Evolutionary conservation across 495 filamentous ascomycete species (phyloP).

Genomic region (Amphirosellinia nigrospora): DNA sequence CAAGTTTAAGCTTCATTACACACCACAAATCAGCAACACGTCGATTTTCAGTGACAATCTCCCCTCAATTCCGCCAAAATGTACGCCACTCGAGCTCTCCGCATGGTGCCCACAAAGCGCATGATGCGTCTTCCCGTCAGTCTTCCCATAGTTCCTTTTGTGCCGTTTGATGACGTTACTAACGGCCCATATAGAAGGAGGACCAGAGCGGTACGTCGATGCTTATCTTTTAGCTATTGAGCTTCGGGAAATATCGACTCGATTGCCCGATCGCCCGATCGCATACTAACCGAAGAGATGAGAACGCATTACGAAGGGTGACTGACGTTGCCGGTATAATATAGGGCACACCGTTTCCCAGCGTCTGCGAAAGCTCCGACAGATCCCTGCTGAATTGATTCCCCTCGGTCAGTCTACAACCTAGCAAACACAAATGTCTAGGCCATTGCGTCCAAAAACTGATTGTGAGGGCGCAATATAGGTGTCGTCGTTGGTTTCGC

Average conservation of each 20-base stretch:
- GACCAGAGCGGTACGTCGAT: conserved; percentile 77
- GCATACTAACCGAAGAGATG: not conserved
- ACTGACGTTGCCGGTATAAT: conserved; percentile 18
- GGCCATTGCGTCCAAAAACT: conserved; percentile 7
- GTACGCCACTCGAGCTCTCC: conserved; percentile 67
- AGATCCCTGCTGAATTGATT: conserved; percentile 91
- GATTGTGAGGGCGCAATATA: conserved; percentile 43
- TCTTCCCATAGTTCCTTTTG: conserved; percentile 29
- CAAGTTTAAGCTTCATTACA: conserved; percentile 20
- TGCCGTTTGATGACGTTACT: conserved; percentile 36
- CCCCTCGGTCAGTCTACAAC: conserved; percentile 77
- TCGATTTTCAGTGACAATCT: conserved; percentile 26
- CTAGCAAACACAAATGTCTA: not conserved
- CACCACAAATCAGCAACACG: conserved; percentile 27
- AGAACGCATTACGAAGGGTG: not conserved
- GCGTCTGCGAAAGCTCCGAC: conserved; percentile 83
- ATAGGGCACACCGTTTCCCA: conserved; percentile 97
- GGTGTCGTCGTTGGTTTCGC: conserved; percentile 80
- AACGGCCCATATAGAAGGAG: conserved; percentile 68
- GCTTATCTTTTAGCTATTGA: not conserved
- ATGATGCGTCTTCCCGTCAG: conserved; percentile 84
- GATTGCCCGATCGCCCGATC: not conserved
- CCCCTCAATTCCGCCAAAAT: conserved; percentile 54
- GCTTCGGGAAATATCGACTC: not conserved
- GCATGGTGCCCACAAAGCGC: conserved; percentile 64